These are phyloP conservation scores for Epichloe elymi DNA, from an alignment of 2,329 filamentous ascomycete genomes.

Conservation along the genomic window DNA sequence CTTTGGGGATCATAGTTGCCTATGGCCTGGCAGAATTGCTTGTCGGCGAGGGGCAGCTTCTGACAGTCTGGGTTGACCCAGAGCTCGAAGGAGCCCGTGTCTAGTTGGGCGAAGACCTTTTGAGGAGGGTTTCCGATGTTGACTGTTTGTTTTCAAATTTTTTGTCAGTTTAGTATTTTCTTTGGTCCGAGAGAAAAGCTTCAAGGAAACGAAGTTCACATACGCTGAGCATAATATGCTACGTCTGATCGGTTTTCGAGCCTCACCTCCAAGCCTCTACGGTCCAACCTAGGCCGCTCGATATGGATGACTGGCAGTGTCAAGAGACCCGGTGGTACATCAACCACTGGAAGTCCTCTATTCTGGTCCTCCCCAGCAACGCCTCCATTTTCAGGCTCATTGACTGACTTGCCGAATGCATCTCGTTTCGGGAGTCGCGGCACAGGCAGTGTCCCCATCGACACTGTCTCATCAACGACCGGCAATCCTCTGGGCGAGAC, in stretches of 20 bases:
- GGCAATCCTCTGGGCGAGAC: not conserved
- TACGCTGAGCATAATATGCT: conserved; percentile 39
- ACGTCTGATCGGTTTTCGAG: conserved; percentile 39
- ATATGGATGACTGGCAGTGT: conserved; percentile 19
- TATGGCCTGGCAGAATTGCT: conserved; percentile 30
- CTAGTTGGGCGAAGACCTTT: conserved; percentile 39
- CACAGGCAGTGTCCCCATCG: conserved; percentile 7
- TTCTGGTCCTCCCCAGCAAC: not conserved
- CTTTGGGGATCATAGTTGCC: conserved; percentile 29
- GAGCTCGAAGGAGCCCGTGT: conserved; percentile 47
- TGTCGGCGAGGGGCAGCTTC: conserved; percentile 26
- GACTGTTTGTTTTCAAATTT: conserved; percentile 24
- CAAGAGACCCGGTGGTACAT: conserved; percentile 9
- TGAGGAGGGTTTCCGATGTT: conserved; percentile 42
- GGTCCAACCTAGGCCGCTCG: conserved; percentile 20
- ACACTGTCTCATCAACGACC: not conserved
- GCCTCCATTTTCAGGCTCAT: not conserved
- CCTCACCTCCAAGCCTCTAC: conserved; percentile 29
- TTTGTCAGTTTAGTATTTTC: not conserved
- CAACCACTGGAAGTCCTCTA: conserved; percentile 2
- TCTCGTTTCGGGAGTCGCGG: conserved; percentile 1
- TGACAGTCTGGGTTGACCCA: conserved; percentile 51
- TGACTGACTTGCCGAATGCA: not conserved
- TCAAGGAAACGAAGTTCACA: conserved; percentile 3
- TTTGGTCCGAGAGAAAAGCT: no score